These are phyloP conservation scores for Irpex lacteus DNA, from an alignment of 1,284 basidiomycete genomes.

Conservation along the genomic window DNA sequence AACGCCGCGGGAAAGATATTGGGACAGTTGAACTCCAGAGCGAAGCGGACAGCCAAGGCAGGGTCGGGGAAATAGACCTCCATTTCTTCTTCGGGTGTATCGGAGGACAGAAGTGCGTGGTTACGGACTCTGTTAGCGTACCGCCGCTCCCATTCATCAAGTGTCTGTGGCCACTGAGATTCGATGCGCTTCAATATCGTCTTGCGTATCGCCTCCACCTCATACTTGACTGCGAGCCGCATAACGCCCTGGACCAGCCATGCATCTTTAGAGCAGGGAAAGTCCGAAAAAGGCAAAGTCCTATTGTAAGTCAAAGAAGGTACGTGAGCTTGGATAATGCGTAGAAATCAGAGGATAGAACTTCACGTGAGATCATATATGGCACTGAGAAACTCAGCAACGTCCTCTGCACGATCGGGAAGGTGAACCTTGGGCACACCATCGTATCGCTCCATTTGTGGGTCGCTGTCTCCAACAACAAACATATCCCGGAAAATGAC, in stretches of 20 bases:
- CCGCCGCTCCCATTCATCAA: background rate
- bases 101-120: background rate
- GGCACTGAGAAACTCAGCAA: slow-evolving; percentile 4
- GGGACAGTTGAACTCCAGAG: background rate
- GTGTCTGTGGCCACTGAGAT: slow-evolving; percentile 4
- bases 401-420: slow-evolving; percentile 3
- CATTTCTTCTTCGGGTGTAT: background rate
- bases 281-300: background rate
- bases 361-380: slow-evolving; percentile 7
- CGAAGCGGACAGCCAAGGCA: background rate
- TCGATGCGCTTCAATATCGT: slow-evolving; percentile 3
- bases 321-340: too few relatives aligned
- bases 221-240: background rate
- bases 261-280: background rate
- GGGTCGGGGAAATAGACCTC: slow-evolving; percentile 2
- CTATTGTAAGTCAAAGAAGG: background rate
- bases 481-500: slow-evolving; percentile 10
- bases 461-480: background rate
- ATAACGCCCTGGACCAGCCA: background rate
- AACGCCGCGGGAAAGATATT: background rate
- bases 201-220: background rate
- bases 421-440: slow-evolving; percentile 11
- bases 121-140: background rate
- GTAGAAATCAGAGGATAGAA: too few relatives aligned
- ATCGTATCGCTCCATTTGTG: background rate